These are phyloP conservation scores for Pythium dissotocum DNA, from an alignment of 352 stramenopile genomes.

Conservation along the genomic window DNA sequence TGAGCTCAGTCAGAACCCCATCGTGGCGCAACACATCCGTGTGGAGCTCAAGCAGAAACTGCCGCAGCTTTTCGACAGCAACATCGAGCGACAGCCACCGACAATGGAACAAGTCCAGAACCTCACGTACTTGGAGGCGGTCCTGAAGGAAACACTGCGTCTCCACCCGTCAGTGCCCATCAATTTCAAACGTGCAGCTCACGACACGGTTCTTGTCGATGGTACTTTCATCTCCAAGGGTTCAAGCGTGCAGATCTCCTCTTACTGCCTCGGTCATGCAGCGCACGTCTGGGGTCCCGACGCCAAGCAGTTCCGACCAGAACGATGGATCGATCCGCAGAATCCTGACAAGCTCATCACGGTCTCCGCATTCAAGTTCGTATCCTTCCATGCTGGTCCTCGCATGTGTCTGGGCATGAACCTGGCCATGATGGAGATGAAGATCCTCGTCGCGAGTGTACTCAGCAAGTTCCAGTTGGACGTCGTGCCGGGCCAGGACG, in stretches of 20 bases:
- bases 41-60: conserved; percentile 17
- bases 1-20: conserved; percentile 40
- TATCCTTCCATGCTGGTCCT: conserved; percentile 48
- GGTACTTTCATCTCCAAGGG: conserved; percentile 35
- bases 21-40: conserved; percentile 29
- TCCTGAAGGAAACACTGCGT: conserved; percentile 38
- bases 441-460: conserved; percentile 39
- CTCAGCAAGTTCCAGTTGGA: conserved; percentile 40
- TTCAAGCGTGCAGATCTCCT: conserved; percentile 27
- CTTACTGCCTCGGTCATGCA: conserved; percentile 35
- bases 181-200: conserved; percentile 31
- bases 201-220: conserved; percentile 37
- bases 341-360: conserved; percentile 22
- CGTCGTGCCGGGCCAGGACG: conserved; percentile 17
- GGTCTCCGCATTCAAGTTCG: conserved; percentile 46
- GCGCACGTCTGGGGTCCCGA: conserved; percentile 36
- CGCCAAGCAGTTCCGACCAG: conserved; percentile 30
- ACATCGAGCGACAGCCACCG: neutral
- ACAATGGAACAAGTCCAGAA: conserved; percentile 23
- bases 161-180: conserved; percentile 43
- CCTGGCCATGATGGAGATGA: conserved; percentile 55
- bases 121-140: conserved; percentile 28
- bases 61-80: conserved; percentile 2
- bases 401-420: conserved; percentile 46
- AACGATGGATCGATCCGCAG: conserved; percentile 31